Percentiles rank a stretch among this genome's conserved stretches.
Conservation (phyloP, 2,329 filamentous ascomycete genomes). For the Botrytis pseudocinerea region DNA sequence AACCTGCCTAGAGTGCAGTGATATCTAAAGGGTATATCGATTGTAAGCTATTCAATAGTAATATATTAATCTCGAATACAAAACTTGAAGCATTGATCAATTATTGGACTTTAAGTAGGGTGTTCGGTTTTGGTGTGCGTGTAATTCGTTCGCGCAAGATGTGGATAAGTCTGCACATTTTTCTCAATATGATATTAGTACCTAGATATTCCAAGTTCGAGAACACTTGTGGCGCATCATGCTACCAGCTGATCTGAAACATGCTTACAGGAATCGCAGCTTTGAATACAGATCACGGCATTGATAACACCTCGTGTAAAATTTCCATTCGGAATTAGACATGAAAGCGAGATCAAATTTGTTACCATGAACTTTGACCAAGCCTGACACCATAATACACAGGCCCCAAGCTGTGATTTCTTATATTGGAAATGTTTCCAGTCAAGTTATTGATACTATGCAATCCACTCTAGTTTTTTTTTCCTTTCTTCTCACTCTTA, state of each 20-base stretch:
- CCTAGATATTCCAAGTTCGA: neutral
- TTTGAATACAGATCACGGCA: neutral
- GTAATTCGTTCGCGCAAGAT: too few relatives aligned
- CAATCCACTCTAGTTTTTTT: neutral
- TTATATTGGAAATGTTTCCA: constrained; percentile 8
- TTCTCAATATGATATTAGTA: neutral
- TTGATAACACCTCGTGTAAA: neutral
- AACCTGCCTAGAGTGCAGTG: too few relatives aligned
- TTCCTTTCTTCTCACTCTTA: neutral
- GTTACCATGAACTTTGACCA: neutral
- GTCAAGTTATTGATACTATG: neutral
- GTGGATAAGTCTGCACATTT: too few relatives aligned
- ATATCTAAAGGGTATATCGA: too few relatives aligned
- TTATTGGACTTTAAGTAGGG: too few relatives aligned
- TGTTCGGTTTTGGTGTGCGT: too few relatives aligned
- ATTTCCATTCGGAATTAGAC: neutral
- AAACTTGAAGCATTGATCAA: too few relatives aligned
- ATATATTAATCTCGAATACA: too few relatives aligned
- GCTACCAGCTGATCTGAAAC: neutral
- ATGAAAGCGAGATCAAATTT: neutral
- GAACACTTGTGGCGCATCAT: neutral
- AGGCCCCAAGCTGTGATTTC: neutral
- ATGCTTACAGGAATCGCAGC: neutral
- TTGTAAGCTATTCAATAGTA: too few relatives aligned
- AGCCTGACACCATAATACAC: neutral